These are phyloP conservation scores for Taphrina communis DNA, from an alignment of 1,139 yeast genomes.

Conservation along the genomic window DNA sequence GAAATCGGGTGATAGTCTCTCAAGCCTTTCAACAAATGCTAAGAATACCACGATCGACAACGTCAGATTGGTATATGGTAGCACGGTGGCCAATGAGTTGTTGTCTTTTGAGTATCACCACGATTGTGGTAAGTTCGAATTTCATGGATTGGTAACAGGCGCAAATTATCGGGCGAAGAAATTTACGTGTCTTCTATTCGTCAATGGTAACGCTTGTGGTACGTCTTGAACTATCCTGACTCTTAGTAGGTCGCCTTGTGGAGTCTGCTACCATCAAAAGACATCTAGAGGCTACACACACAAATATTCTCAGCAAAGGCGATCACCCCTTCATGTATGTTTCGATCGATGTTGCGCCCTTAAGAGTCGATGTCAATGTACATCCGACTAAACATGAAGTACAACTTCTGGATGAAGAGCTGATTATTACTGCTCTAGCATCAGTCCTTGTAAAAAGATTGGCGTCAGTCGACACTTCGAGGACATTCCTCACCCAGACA, in stretches of 20 bases:
- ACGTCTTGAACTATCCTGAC: not conserved
- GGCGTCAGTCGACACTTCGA: slow-evolving; percentile 67
- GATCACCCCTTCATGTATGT: slow-evolving; percentile 78
- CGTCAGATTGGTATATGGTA: slow-evolving; percentile 75
- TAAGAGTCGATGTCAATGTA: slow-evolving; percentile 84
- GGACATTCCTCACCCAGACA: slow-evolving; percentile 69
- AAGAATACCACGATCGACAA: slow-evolving; percentile 62
- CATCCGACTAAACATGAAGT: slow-evolving; percentile 97
- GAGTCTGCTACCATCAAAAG: slow-evolving; percentile 78
- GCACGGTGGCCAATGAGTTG: slow-evolving; percentile 69
- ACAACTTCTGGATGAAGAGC: slow-evolving; percentile 82
- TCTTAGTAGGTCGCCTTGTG: slow-evolving; percentile 65
- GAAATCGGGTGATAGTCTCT: slow-evolving; percentile 59
- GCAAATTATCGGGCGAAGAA: slow-evolving; percentile 76
- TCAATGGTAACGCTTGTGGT: slow-evolving; percentile 57
- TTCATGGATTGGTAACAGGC: slow-evolving; percentile 69
- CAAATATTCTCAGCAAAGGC: slow-evolving; percentile 77
- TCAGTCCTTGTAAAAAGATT: slow-evolving; percentile 60
- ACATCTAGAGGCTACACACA: slow-evolving; percentile 69
- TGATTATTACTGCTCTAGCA: slow-evolving; percentile 70
- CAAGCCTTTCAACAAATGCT: slow-evolving; percentile 55
- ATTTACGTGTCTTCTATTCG: slow-evolving; percentile 72
- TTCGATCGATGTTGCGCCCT: slow-evolving; percentile 67
- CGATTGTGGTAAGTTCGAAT: slow-evolving; percentile 48
- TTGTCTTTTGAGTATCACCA: slow-evolving; percentile 56